These are phyloP conservation scores for Colletotrichum coccodes DNA, from an alignment of 2,329 filamentous ascomycete species.

Conservation along the genomic window DNA sequence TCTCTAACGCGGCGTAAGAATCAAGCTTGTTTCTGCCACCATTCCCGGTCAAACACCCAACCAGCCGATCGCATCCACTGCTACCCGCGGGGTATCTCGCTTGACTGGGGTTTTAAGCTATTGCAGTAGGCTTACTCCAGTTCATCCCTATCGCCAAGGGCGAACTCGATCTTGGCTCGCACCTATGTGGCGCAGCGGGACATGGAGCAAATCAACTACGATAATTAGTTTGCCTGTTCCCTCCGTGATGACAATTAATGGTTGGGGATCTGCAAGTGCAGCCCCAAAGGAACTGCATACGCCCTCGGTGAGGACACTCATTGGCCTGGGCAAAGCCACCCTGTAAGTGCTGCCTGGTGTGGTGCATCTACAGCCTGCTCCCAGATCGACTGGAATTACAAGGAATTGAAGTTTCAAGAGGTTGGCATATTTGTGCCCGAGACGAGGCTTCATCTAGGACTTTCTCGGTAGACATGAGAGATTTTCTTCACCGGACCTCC, in stretches of 20 bases:
- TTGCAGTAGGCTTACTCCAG: neutral
- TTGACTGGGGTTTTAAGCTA: neutral
- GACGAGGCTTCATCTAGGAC: constrained; percentile 5
- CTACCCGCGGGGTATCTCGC: neutral
- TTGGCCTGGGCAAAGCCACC: constrained; percentile 19
- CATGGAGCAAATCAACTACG: neutral
- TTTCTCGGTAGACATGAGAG: neutral
- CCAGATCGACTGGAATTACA: neutral
- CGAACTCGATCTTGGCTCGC: neutral
- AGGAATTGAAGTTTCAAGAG: neutral
- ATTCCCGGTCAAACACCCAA: neutral
- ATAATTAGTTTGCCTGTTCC: neutral
- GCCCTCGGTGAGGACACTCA: neutral
- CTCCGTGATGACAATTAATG: neutral
- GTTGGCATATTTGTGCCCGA: neutral
- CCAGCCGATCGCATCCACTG: neutral
- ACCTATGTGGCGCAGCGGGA: constrained; percentile 16
- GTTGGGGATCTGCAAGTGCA: constrained; percentile 11
- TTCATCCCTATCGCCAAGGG: constrained; percentile 4
- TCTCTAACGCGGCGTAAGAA: neutral
- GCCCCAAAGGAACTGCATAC: neutral
- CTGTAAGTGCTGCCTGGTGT: constrained; percentile 4
- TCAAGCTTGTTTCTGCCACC: constrained; percentile 3
- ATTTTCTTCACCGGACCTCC: neutral
- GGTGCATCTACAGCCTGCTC: neutral